Conservation (phyloP, 768 basidiomycete genomes). For the Omphalotus guepiniiformis region DNA sequence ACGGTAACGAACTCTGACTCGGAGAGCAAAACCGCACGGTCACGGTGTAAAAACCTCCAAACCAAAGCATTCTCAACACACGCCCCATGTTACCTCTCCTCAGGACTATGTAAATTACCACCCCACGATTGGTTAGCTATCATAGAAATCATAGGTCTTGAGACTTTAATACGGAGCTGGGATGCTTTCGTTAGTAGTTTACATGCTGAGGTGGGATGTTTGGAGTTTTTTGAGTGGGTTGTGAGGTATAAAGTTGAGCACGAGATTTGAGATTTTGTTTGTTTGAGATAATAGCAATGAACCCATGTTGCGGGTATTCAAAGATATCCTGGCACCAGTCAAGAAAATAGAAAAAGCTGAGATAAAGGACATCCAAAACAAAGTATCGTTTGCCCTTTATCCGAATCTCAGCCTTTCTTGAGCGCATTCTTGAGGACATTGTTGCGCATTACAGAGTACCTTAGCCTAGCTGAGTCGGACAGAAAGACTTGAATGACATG, state of each 20-base stretch:
- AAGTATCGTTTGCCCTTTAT: too few species aligned
- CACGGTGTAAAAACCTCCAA: constrained; percentile 32
- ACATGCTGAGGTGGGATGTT: constrained; percentile 26
- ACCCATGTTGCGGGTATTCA: too few species aligned
- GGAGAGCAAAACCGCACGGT: constrained; percentile 14
- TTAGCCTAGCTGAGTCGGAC: too few species aligned
- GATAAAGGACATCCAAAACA: too few species aligned
- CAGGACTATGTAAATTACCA: constrained; percentile 37
- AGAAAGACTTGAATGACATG: too few species aligned
- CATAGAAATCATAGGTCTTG: constrained; percentile 29
- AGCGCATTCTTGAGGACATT: too few species aligned
- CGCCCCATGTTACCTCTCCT: constrained; percentile 34
- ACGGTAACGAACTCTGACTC: background rate
- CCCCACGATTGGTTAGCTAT: constrained; percentile 32
- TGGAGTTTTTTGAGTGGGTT: constrained; percentile 19
- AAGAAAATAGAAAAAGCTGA: too few species aligned
- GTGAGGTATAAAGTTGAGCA: background rate
- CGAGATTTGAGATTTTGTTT: background rate
- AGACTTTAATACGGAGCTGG: constrained; percentile 27
- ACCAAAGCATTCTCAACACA: constrained; percentile 38
- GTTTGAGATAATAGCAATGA: too few species aligned
- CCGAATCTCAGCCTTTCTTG: too few species aligned
- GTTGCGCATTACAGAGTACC: too few species aligned
- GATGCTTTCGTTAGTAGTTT: constrained; percentile 26
- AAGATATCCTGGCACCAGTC: too few species aligned